Conservation (phyloP, 2,329 filamentous ascomycete species). For the Coniochaeta prunicola region DNA sequence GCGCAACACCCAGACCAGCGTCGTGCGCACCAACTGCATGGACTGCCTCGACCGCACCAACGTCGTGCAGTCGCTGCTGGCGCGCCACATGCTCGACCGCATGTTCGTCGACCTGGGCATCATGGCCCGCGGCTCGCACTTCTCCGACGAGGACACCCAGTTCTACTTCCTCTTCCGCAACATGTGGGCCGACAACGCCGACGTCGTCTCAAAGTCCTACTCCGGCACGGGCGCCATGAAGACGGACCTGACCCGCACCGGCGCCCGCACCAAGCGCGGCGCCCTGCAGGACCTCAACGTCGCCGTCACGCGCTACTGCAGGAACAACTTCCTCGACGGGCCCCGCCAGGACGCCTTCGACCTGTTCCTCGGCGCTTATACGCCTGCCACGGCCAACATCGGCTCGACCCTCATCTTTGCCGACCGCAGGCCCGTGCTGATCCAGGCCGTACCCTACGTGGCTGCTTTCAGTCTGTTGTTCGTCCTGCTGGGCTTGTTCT, state of each 20-base stretch:
- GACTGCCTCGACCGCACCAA: slow-evolving; percentile 97
- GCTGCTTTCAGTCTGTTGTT: slow-evolving; percentile 82
- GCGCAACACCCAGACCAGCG: slow-evolving; percentile 73
- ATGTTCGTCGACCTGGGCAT: slow-evolving; percentile 83
- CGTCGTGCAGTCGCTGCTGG: slow-evolving; percentile 95
- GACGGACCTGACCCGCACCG: slow-evolving; percentile 95
- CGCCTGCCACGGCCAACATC: slow-evolving; percentile 63
- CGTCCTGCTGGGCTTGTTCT: slow-evolving; percentile 66
- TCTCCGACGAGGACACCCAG: slow-evolving; percentile 65
- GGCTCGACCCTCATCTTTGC: slow-evolving; percentile 70
- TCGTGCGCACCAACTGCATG: slow-evolving; percentile 98
- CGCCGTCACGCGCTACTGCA: slow-evolving; percentile 79
- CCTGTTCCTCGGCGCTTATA: slow-evolving; percentile 82
- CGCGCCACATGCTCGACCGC: slow-evolving; percentile 78
- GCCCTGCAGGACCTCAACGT: slow-evolving; percentile 82
- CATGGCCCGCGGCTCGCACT: slow-evolving; percentile 66
- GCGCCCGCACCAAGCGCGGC: slow-evolving; percentile 77
- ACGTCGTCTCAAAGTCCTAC: slow-evolving; percentile 87
- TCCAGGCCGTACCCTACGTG: slow-evolving; percentile 91
- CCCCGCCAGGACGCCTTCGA: slow-evolving; percentile 94
- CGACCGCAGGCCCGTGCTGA: slow-evolving; percentile 75
- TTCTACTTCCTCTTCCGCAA: slow-evolving; percentile 95
- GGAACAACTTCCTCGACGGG: slow-evolving; percentile 93
- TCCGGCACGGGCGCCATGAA: slow-evolving; percentile 96
- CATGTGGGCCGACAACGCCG: slow-evolving; percentile 96